Conservation (phyloP, 2,329 filamentous ascomycete species). For the Trichoderma sp. region DNA sequence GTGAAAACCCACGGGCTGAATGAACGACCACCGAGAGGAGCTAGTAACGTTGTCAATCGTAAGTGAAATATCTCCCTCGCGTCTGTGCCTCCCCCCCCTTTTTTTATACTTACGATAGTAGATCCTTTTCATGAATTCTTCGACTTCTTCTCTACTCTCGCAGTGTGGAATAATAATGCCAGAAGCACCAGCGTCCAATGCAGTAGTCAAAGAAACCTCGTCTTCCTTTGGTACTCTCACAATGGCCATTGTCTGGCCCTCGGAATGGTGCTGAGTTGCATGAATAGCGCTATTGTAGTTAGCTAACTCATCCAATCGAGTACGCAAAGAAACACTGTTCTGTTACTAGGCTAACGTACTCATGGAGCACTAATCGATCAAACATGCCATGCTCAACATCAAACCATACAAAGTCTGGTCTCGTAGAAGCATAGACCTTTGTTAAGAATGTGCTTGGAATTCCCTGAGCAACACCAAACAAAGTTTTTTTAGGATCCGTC, state of each 20-base stretch:
- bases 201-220: conserved; percentile 4
- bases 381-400: conserved; percentile 18
- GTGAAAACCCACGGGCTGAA: conserved; percentile 16
- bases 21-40: conserved; percentile 2
- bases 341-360: not conserved
- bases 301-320: not conserved
- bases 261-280: conserved; percentile 9
- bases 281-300: not conserved
- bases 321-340: too few relatives aligned
- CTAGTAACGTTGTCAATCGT: not conserved
- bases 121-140: not conserved
- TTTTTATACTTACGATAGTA: conserved; percentile 7
- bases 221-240: not conserved
- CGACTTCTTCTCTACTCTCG: conserved; percentile 4
- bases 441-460: conserved; percentile 7
- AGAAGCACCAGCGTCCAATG: conserved; percentile 8
- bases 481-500: not conserved
- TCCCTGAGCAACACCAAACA: conserved; percentile 5
- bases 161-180: conserved; percentile 8
- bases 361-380: conserved; percentile 6
- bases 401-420: conserved; percentile 10
- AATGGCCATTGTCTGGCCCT: conserved; percentile 3
- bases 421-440: not conserved
- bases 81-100: too few relatives aligned
- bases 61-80: not conserved